Conservation (phyloP, 306 rosid species). For the Senna tora region DNA sequence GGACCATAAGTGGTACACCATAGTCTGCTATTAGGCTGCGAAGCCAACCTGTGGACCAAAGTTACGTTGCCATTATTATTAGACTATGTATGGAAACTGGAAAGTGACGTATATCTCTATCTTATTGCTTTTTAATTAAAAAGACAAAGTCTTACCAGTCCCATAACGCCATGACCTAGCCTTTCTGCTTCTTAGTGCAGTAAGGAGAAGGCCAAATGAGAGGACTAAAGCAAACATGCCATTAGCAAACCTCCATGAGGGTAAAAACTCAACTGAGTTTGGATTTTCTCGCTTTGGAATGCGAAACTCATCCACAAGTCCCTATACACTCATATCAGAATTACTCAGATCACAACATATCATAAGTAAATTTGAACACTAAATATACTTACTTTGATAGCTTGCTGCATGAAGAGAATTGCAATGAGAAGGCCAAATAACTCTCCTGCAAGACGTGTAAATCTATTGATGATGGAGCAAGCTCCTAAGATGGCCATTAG, state of each 20-base stretch:
- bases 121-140: not conserved
- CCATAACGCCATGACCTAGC: slow-evolving; percentile 99
- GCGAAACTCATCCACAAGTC: slow-evolving; percentile 85
- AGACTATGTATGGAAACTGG: not conserved
- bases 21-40: slow-evolving; percentile 91
- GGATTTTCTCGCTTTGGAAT: slow-evolving; percentile 63
- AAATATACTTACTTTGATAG: slow-evolving; percentile 72
- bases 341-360: not conserved
- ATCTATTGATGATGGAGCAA: slow-evolving; percentile 90
- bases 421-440: slow-evolving; percentile 89
- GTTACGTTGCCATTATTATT: not conserved
- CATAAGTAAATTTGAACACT: not conserved
- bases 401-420: slow-evolving; percentile 97
- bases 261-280: slow-evolving; percentile 48
- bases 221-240: slow-evolving; percentile 98
- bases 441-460: slow-evolving; percentile 94
- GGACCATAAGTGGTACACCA: slow-evolving; percentile 94
- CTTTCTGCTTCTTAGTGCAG: slow-evolving; percentile 83
- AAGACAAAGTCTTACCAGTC: slow-evolving; percentile 53
- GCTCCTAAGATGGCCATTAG: slow-evolving; percentile 82
- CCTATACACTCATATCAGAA: slow-evolving; percentile 47
- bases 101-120: not conserved
- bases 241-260: slow-evolving; percentile 93
- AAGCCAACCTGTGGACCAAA: slow-evolving; percentile 63
- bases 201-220: slow-evolving; percentile 90